These are phyloP conservation scores for Arthroderma sp. DNA, from an alignment of 2,329 filamentous ascomycete genomes.

Conservation along the genomic window DNA sequence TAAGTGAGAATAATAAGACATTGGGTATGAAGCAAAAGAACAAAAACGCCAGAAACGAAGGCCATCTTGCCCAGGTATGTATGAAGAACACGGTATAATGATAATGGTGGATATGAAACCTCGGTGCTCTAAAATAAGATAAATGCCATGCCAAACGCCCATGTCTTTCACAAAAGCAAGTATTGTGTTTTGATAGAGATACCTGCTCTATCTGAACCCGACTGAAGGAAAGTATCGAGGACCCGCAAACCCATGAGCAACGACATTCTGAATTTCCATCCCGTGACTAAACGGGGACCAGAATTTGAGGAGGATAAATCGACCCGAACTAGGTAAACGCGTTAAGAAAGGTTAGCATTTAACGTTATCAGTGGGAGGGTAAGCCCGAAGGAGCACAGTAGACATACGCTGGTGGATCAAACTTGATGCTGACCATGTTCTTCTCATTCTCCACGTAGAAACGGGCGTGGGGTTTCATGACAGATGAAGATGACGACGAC, in stretches of 20 bases:
- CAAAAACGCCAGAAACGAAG: too few relatives aligned
- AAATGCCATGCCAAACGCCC: too few relatives aligned
- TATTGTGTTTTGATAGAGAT: too few relatives aligned
- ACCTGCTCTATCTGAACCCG: conserved; percentile 38
- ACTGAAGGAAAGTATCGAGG: conserved; percentile 68
- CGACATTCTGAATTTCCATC: conserved; percentile 80
- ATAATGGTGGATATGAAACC: too few relatives aligned
- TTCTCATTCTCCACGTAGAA: conserved; percentile 76
- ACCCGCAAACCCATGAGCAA: conserved; percentile 72
- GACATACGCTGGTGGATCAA: conserved; percentile 38
- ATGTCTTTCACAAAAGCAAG: too few relatives aligned
- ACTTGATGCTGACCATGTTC: conserved; percentile 74
- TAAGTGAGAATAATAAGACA: too few relatives aligned
- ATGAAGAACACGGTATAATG: too few relatives aligned
- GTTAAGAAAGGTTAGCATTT: conserved; percentile 4
- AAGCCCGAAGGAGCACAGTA: background rate
- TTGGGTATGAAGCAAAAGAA: too few relatives aligned
- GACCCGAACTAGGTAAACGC: conserved; percentile 44
- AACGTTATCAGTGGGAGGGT: conserved; percentile 7
- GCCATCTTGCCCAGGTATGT: too few relatives aligned
- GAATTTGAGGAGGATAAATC: conserved; percentile 78
- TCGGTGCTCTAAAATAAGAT: too few relatives aligned
- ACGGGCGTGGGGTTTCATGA: conserved; percentile 60
- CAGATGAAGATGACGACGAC: conserved; percentile 5
- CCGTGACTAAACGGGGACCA: conserved; percentile 69